Evolutionary conservation across 805 yeast species (phyloP), one percentile per base, ranked within the genome.

Genomic region (Sugiyamaella lignohabitans): DNA sequence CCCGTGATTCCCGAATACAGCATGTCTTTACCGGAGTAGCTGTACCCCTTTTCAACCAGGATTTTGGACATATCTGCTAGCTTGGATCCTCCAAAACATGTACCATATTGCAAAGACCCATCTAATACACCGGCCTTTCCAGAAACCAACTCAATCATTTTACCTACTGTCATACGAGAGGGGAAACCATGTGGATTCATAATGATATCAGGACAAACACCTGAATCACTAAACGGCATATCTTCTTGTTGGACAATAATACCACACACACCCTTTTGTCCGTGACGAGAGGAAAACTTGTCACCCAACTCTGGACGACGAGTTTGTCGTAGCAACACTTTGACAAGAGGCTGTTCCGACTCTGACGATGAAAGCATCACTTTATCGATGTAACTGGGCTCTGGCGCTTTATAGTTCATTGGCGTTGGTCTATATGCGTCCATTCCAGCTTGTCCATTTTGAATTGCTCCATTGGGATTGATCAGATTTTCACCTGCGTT

Each of bases 131-230:
- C 98, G 0, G 98, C 98, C 63, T 93, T 93, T 57, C 98, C 98
- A 27, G 96, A 84, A 20, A 93, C 84, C 52, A 91, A 74, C 66
- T 93, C 98, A 55, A 93, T 80, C 98, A 93, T 91, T 68, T 93
- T 93, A 50, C 98, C 98, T 17, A 93, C 98, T 35, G 98, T 93
- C 98, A 93, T 93, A 77, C 98, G 95, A 30, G 98, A 91, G 53
- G 98, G 98, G 82, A 91, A 93, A 71, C 97, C 98, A 66, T 91
- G 98, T 1, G 98, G 98, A 62, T 91, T 91, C 97, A 91, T 91
- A 60, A 91, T 91, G 54, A 91, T 89, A 69, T 91, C 98, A 0
- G 98, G 98, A 2, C 79, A 73, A 21, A 93, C 77, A 63, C 98
- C 98, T 49, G 81, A 77, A 58, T 93, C 98, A 62, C 82, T 87